Conservation (phyloP, 78 protist genomes). For the Diacronema lutheri region DNA sequence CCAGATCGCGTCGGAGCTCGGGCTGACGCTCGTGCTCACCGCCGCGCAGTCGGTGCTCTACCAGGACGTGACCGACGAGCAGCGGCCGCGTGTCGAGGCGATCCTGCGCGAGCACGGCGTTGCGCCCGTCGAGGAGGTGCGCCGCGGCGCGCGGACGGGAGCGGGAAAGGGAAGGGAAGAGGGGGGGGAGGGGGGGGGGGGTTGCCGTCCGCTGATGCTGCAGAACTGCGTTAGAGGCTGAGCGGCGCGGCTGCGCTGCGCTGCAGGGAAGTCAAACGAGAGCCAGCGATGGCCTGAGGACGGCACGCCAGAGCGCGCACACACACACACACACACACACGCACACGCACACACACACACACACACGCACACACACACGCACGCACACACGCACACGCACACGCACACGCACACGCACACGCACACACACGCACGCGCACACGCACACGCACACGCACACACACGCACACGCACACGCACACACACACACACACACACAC, state of each 20-base stretch:
- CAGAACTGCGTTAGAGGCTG: not conserved
- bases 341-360: too few species aligned
- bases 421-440: too few species aligned
- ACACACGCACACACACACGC: too few species aligned
- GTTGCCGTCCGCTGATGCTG: not conserved
- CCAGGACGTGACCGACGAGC: slow-evolving; percentile 14
- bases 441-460: too few species aligned
- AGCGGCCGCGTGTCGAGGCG: slow-evolving; percentile 26
- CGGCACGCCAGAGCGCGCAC: too few species aligned
- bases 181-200: not conserved
- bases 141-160: not conserved
- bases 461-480: too few species aligned
- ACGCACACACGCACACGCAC: too few species aligned
- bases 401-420: too few species aligned
- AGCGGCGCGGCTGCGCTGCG: not conserved
- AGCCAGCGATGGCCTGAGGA: too few species aligned
- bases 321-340: too few species aligned
- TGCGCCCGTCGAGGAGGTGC: slow-evolving; percentile 10
- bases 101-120: slow-evolving; percentile 36
- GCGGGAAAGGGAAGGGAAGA: not conserved
- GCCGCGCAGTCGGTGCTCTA: slow-evolving; percentile 62
- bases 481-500: too few species aligned
- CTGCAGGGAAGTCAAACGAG: too few species aligned
- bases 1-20: slow-evolving; percentile 39
- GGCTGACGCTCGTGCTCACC: slow-evolving; percentile 32